Conservation (phyloP, 1,284 basidiomycete genomes). For the Psilocybe mexicana region DNA sequence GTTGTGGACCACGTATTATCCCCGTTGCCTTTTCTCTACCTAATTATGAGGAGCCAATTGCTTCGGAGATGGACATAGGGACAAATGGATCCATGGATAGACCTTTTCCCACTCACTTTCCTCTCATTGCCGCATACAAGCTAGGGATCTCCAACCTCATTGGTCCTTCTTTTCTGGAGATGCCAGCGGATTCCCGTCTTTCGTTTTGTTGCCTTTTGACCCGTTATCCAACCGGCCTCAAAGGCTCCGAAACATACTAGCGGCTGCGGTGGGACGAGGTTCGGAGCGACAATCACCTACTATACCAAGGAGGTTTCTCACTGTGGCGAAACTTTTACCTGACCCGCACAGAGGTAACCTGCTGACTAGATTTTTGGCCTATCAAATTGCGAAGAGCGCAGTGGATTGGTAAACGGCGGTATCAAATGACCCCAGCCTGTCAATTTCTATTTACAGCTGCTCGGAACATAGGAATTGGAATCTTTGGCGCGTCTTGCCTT, state of each 20-base stretch:
- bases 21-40: too few relatives aligned
- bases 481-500: not conserved
- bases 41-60: too few relatives aligned
- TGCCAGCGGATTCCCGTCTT: not conserved
- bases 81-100: not conserved
- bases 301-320: not conserved
- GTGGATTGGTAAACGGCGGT: constrained; percentile 1
- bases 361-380: constrained; percentile 6
- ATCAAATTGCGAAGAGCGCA: constrained; percentile 7
- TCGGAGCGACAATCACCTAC: not conserved
- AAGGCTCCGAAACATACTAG: not conserved
- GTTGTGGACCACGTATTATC: too few relatives aligned
- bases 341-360: not conserved
- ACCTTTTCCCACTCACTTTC: too few relatives aligned
- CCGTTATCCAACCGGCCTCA: not conserved
- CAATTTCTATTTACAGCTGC: constrained; percentile 7
- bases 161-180: not conserved
- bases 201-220: not conserved
- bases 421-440: constrained; percentile 11
- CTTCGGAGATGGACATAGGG: not conserved
- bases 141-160: not conserved
- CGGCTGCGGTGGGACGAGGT: too few relatives aligned
- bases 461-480: not conserved
- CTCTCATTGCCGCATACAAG: too few relatives aligned
- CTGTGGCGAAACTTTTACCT: not conserved